These are phyloP conservation scores for Pyricularia pennisetigena DNA, from an alignment of 2,329 filamentous ascomycete genomes.

Conservation along the genomic window DNA sequence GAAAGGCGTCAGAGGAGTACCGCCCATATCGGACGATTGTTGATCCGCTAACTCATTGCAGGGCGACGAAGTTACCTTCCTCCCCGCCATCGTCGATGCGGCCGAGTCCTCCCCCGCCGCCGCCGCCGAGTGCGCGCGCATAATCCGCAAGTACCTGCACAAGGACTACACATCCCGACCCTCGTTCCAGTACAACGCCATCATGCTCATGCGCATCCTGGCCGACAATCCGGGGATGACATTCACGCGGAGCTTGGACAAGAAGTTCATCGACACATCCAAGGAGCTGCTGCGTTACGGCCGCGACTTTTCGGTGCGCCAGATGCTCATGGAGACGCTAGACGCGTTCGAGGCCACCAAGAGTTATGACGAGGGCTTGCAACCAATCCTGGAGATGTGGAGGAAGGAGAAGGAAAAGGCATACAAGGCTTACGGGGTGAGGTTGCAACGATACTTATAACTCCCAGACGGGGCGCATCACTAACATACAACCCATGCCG, in stretches of 20 bases:
- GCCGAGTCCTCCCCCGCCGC: slow-evolving; percentile 87
- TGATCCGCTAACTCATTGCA: slow-evolving; percentile 21
- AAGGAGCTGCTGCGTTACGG: slow-evolving; percentile 66
- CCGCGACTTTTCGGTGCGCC: slow-evolving; percentile 66
- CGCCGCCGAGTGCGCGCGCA: slow-evolving; percentile 67
- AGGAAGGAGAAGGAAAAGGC: slow-evolving; percentile 69
- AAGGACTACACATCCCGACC: slow-evolving; percentile 57
- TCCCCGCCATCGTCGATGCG: slow-evolving; percentile 87
- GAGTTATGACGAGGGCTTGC: slow-evolving; percentile 62
- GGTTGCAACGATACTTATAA: slow-evolving; percentile 13
- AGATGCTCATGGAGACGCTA: slow-evolving; percentile 80
- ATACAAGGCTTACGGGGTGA: slow-evolving; percentile 39
- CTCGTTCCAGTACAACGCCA: slow-evolving; percentile 84
- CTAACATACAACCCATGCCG: not conserved
- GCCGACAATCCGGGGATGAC: slow-evolving; percentile 82
- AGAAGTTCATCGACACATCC: slow-evolving; percentile 67
- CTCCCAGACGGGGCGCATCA: not conserved
- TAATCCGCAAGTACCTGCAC: slow-evolving; percentile 74
- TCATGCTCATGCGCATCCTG: slow-evolving; percentile 91
- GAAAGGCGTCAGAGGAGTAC: not conserved
- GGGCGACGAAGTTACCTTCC: slow-evolving; percentile 84
- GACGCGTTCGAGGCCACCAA: slow-evolving; percentile 68
- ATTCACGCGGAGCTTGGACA: slow-evolving; percentile 86
- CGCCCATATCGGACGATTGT: not conserved
- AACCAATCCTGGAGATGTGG: slow-evolving; percentile 75